These are phyloP conservation scores for Sphenostylis stenocarpa DNA, from an alignment of 306 rosid species.

Conservation along the genomic window DNA sequence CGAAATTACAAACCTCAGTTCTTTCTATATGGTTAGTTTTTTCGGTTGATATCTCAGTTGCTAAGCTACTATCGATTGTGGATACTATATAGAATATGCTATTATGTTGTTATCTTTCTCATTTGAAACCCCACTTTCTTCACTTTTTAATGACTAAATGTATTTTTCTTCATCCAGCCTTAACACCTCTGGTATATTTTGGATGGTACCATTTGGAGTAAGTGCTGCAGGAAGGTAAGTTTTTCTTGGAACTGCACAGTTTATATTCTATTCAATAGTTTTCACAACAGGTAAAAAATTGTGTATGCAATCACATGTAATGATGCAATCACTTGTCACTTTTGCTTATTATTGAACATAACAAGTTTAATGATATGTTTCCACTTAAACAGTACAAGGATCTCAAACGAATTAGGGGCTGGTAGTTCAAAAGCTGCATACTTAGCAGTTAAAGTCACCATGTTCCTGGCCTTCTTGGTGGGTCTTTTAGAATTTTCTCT, in stretches of 20 bases:
- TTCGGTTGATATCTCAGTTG: background rate
- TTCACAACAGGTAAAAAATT: background rate
- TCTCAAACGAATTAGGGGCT: conserved; percentile 80
- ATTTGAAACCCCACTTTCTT: background rate
- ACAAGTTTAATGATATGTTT: background rate
- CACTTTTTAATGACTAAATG: background rate
- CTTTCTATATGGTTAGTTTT: conserved; percentile 60
- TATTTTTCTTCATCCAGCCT: conserved; percentile 42
- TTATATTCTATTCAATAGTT: background rate
- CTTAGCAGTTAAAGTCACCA: conserved; percentile 57
- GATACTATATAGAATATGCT: background rate
- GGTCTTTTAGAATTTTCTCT: conserved; percentile 47
- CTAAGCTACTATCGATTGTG: background rate
- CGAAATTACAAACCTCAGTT: conserved; percentile 57
- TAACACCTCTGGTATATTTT: conserved; percentile 50
- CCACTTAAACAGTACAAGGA: conserved; percentile 55
- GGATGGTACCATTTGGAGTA: conserved; percentile 77
- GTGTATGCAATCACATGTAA: background rate
- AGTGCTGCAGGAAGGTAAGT: conserved; percentile 75
- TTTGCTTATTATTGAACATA: background rate
- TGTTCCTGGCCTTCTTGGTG: conserved; percentile 40
- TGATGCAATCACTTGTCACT: background rate
- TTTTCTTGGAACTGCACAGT: background rate
- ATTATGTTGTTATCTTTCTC: background rate
- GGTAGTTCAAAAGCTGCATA: conserved; percentile 60